phyloP scores from a whole-genome alignment of 257 asterid genomes.

The Dorcoceras hygrometricum region DNA sequence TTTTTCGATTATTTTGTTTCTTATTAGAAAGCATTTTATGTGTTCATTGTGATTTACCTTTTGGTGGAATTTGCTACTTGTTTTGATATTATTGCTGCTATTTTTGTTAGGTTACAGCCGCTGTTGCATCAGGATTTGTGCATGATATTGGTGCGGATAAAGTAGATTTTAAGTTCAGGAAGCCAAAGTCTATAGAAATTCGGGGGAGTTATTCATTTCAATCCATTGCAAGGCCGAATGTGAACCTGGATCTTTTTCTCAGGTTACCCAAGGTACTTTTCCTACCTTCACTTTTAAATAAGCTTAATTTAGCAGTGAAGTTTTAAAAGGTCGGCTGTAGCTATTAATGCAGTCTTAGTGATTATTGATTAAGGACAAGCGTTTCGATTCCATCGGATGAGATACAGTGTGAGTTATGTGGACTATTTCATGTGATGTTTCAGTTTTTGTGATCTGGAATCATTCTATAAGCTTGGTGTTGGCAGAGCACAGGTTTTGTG shows the following conservation, averaged over 20 bases:
- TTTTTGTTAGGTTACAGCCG: slow-evolving; percentile 62
- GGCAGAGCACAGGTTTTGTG: neutral
- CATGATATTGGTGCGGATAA: slow-evolving; percentile 84
- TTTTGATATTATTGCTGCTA: slow-evolving; percentile 19
- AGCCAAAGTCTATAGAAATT: slow-evolving; percentile 60
- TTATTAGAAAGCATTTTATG: too few relatives aligned
- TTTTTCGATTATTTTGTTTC: too few relatives aligned
- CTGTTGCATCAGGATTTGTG: slow-evolving; percentile 72
- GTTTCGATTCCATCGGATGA: neutral
- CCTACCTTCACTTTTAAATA: neutral
- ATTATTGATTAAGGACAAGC: neutral
- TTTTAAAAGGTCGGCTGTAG: neutral
- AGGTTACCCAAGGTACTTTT: slow-evolving; percentile 79
- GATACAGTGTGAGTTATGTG: neutral
- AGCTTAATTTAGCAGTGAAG: neutral
- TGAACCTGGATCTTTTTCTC: slow-evolving; percentile 71
- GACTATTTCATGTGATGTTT: neutral
- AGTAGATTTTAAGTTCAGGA: slow-evolving; percentile 77
- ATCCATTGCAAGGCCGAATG: slow-evolving; percentile 64
- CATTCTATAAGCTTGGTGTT: neutral
- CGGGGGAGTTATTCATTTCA: slow-evolving; percentile 81
- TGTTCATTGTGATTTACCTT: neutral
- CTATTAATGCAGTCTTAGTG: neutral
- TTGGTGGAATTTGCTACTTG: neutral
- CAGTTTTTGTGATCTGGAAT: neutral